Evolutionary conservation across 208 protist genomes (phyloP).

Genomic region (Leishmania gerbilli): DNA sequence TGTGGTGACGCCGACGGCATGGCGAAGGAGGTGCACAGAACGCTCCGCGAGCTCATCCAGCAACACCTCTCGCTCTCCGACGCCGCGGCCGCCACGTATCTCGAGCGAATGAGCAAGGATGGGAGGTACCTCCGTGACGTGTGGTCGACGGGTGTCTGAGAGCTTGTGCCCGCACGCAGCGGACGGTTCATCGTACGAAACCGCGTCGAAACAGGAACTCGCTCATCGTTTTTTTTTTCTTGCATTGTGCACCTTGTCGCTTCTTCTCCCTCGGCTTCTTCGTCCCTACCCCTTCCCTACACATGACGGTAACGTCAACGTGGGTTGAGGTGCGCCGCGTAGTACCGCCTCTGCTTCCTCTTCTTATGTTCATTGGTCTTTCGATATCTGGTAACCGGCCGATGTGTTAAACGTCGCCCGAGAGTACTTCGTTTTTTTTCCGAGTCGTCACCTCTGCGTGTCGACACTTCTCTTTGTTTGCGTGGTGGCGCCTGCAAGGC

Average conservation of each 20-base stretch:
- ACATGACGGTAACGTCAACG: neutral
- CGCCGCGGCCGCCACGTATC: conserved; percentile 21
- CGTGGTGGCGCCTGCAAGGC: too few relatives aligned
- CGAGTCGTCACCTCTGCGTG: too few relatives aligned
- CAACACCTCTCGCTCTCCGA: conserved; percentile 31
- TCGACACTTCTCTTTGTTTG: neutral
- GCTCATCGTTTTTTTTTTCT: neutral
- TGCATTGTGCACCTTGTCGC: neutral
- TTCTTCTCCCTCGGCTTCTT: neutral
- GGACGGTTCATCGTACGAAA: neutral
- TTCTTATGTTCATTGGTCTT: neutral
- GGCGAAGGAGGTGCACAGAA: conserved; percentile 61
- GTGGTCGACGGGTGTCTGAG: conserved; percentile 23
- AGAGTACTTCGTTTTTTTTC: neutral
- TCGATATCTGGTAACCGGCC: neutral
- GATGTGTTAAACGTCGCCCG: neutral
- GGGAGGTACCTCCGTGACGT: conserved; percentile 55
- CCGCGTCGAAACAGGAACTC: neutral
- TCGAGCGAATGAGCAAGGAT: conserved; percentile 36
- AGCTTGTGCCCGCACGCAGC: neutral
- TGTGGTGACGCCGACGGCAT: conserved; percentile 75
- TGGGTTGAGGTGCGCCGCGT: neutral
- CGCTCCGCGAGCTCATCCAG: conserved; percentile 43
- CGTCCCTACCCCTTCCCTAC: neutral
- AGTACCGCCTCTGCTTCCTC: neutral